Conservation (phyloP, 2,329 filamentous ascomycete genomes). For the Bretziella fagacearum region DNA sequence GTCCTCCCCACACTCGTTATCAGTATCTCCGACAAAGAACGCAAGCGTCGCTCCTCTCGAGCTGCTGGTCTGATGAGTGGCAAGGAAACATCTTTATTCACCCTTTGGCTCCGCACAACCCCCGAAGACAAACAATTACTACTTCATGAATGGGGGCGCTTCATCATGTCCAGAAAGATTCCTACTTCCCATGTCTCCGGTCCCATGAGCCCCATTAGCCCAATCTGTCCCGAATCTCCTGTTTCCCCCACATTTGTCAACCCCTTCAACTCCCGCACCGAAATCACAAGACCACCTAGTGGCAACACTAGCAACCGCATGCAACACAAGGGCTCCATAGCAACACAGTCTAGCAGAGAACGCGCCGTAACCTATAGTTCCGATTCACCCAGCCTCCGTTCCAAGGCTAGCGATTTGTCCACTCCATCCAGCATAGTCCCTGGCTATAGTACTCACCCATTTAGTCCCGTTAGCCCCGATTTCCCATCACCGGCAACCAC, state of each 20-base stretch:
- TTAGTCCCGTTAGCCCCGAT: constrained; percentile 33
- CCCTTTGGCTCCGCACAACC: constrained; percentile 38
- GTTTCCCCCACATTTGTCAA: constrained; percentile 37
- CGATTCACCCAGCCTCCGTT: constrained; percentile 43
- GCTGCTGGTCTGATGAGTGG: constrained; percentile 37
- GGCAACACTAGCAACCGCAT: constrained; percentile 23
- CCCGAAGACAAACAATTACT: constrained; percentile 33
- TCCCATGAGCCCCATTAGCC: constrained; percentile 26
- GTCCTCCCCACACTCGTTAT: constrained; percentile 42
- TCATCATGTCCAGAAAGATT: constrained; percentile 30
- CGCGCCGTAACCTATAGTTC: constrained; percentile 35
- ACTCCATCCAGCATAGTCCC: constrained; percentile 32
- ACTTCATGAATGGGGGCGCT: constrained; percentile 43
- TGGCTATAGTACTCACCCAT: constrained; percentile 6
- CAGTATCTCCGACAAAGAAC: constrained; percentile 41
- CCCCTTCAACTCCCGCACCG: constrained; percentile 31
- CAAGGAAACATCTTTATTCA: constrained; percentile 27
- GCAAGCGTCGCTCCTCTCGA: constrained; percentile 47
- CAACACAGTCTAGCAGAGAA: constrained; percentile 29
- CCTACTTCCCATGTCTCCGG: neutral
- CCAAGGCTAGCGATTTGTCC: constrained; percentile 45
- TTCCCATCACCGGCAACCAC: constrained; percentile 39
- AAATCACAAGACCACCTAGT: constrained; percentile 28
- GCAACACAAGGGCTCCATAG: constrained; percentile 32
- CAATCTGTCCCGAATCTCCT: constrained; percentile 26